Evolutionary conservation across 371 early-diverging fungal species (phyloP).

Genomic region (Mucor racemosus): DNA sequence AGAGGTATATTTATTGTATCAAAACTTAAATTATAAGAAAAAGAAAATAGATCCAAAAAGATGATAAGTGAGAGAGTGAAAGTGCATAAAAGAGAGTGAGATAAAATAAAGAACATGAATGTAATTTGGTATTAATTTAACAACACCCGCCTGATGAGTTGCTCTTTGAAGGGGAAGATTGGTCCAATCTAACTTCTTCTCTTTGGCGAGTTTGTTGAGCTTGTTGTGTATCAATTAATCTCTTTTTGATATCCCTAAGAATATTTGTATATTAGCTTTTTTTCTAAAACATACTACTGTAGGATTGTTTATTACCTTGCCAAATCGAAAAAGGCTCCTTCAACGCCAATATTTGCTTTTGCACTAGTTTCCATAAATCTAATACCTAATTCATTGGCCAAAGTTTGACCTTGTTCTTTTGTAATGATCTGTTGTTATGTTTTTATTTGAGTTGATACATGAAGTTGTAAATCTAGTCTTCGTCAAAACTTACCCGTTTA

Average conservation of each 20-base stretch:
- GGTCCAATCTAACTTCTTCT: conserved; percentile 51
- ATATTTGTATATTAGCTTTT: neutral
- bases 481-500: conserved; percentile 65
- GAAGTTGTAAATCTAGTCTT: neutral
- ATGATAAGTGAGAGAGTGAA: neutral
- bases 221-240: conserved; percentile 57
- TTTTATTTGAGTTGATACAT: neutral
- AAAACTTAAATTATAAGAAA: too few relatives aligned
- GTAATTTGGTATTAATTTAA: neutral
- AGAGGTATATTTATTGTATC: too few relatives aligned
- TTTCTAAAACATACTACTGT: neutral
- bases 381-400: conserved; percentile 89
- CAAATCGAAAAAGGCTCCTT: conserved; percentile 96
- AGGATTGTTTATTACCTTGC: conserved; percentile 69
- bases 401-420: conserved; percentile 81
- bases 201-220: conserved; percentile 53
- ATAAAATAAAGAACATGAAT: too few relatives aligned
- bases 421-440: conserved; percentile 51
- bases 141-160: conserved; percentile 30
- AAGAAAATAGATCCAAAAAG: neutral
- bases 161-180: conserved; percentile 31
- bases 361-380: conserved; percentile 96
- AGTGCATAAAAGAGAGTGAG: too few relatives aligned
- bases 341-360: conserved; percentile 96
- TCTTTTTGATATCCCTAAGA: conserved; percentile 54